Percentiles rank a stretch among this genome's conserved stretches.
Conservation (phyloP, 768 basidiomycete species). For the Tricholoma furcatifolium region DNA sequence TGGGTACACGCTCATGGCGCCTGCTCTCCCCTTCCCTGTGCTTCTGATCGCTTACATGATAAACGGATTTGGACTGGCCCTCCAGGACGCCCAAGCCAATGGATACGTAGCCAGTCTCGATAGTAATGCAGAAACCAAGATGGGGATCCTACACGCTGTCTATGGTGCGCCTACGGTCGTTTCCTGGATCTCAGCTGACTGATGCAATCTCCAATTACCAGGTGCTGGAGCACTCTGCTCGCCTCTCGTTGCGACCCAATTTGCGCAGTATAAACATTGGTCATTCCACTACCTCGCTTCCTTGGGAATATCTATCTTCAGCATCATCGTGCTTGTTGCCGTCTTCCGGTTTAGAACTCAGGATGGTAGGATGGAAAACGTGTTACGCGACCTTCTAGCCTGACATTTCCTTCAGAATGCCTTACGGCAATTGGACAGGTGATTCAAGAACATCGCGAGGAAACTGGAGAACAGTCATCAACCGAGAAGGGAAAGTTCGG, state of each 20-base stretch:
- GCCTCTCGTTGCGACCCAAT: conserved; percentile 82
- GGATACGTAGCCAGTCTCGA: conserved; percentile 63
- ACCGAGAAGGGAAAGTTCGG: conserved; percentile 31
- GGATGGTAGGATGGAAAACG: conserved; percentile 47
- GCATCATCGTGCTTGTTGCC: conserved; percentile 45
- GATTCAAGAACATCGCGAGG: conserved; percentile 25
- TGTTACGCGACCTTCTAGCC: neutral
- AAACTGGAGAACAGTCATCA: conserved; percentile 21
- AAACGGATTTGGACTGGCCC: conserved; percentile 28
- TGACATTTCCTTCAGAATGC: conserved; percentile 37
- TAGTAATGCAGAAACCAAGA: conserved; percentile 57
- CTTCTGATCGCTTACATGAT: conserved; percentile 38
- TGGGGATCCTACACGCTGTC: conserved; percentile 66
- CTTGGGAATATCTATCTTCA: conserved; percentile 61
- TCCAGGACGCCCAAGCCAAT: conserved; percentile 74
- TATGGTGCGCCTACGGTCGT: conserved; percentile 43
- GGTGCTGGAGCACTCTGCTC: conserved; percentile 65
- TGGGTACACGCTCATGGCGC: conserved; percentile 44
- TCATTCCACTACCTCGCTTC: conserved; percentile 77
- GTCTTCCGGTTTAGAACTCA: conserved; percentile 73
- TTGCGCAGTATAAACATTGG: conserved; percentile 65
- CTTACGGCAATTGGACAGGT: conserved; percentile 47
- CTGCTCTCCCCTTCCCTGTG: conserved; percentile 54
- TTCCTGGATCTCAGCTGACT: neutral
- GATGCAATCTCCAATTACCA: conserved; percentile 20